Percentiles rank a stretch among this genome's conserved stretches.
Evolutionary conservation across 1,139 yeast species (phyloP).

Genomic region (Casaregolazyma lundiana): DNA sequence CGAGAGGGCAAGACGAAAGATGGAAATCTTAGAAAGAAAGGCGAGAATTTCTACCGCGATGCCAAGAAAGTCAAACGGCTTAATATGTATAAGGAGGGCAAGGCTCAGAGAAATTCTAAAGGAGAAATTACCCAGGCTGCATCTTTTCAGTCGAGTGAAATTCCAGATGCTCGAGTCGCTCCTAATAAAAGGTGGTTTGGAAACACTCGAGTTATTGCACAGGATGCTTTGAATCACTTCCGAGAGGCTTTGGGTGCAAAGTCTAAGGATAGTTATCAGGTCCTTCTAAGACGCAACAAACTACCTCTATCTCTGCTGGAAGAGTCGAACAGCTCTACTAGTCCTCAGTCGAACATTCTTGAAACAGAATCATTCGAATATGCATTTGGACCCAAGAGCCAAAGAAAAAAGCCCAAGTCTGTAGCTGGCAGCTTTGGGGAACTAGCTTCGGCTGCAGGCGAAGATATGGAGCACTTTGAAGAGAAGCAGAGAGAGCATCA

Average conservation of each 20-base stretch:
- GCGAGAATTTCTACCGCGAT: slow-evolving; percentile 92
- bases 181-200: slow-evolving; percentile 98
- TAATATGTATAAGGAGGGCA: slow-evolving; percentile 89
- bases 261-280: slow-evolving; percentile 82
- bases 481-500: slow-evolving; percentile 61
- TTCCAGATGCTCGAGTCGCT: slow-evolving; percentile 89
- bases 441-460: slow-evolving; percentile 57
- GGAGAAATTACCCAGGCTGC: slow-evolving; percentile 91
- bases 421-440: slow-evolving; percentile 79
- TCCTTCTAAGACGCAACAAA: slow-evolving; percentile 80
- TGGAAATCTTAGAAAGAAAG: slow-evolving; percentile 90
- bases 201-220: slow-evolving; percentile 94
- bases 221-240: slow-evolving; percentile 90
- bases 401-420: slow-evolving; percentile 83
- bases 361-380: slow-evolving; percentile 82
- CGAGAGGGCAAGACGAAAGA: slow-evolving; percentile 73
- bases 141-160: slow-evolving; percentile 77
- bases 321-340: slow-evolving; percentile 51
- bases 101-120: slow-evolving; percentile 76
- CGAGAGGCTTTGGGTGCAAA: slow-evolving; percentile 91
- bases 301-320: slow-evolving; percentile 93
- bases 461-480: slow-evolving; percentile 57
- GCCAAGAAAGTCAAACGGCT: slow-evolving; percentile 87
- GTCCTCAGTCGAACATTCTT: slow-evolving; percentile 73
- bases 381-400: slow-evolving; percentile 93